Conservation (phyloP, 495 filamentous ascomycete species). For the Aspergillus sparsus region DNA sequence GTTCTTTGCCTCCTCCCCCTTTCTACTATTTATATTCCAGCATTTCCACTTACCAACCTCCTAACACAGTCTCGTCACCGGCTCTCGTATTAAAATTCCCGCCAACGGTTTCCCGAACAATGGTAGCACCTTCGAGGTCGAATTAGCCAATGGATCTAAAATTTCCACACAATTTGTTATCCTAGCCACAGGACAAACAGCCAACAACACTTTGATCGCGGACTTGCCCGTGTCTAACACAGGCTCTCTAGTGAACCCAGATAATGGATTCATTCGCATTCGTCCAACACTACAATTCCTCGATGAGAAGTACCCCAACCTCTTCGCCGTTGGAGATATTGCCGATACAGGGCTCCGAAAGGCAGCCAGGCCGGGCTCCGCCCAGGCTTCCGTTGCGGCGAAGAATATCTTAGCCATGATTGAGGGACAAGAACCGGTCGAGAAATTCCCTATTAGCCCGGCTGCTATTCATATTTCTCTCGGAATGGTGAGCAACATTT, state of each 20-base stretch:
- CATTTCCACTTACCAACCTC: neutral
- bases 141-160: constrained; percentile 38
- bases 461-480: constrained; percentile 52
- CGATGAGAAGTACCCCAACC: constrained; percentile 46
- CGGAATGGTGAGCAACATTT: constrained; percentile 47
- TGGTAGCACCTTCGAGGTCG: constrained; percentile 31
- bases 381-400: constrained; percentile 54
- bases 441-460: constrained; percentile 37
- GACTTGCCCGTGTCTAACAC: constrained; percentile 38
- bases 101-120: constrained; percentile 33
- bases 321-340: constrained; percentile 64
- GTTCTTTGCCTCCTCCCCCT: neutral
- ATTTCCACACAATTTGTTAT: constrained; percentile 46
- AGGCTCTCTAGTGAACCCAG: constrained; percentile 45
- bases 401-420: constrained; percentile 56
- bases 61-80: constrained; percentile 33
- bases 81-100: constrained; percentile 37
- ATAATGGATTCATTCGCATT: constrained; percentile 54
- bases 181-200: constrained; percentile 57
- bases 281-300: constrained; percentile 58
- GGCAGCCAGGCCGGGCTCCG: constrained; percentile 53
- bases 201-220: constrained; percentile 53
- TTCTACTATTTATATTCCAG: neutral
- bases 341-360: constrained; percentile 58
- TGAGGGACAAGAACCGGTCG: constrained; percentile 31